These are phyloP conservation scores for Apiotrichum sp. DNA, from an alignment of 1,284 basidiomycete genomes.

Conservation along the genomic window DNA sequence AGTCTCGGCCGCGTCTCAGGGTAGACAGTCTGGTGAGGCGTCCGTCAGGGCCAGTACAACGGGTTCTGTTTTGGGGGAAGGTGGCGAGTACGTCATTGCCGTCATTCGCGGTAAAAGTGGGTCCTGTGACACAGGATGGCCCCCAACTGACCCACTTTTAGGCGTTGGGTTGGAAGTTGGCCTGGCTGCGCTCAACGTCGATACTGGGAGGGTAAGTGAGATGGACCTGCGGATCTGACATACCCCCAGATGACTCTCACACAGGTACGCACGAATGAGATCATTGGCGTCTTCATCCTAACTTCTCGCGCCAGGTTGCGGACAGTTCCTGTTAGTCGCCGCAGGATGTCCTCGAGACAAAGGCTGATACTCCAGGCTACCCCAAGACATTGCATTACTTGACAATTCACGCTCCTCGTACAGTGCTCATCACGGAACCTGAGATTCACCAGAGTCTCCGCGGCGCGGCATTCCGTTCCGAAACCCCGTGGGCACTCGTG, in stretches of 20 bases:
- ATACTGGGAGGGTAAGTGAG: conserved; percentile 63
- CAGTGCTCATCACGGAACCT: conserved; percentile 67
- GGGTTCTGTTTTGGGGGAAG: conserved; percentile 3
- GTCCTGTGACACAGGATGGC: conserved; percentile 48
- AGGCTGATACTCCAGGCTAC: conserved; percentile 51
- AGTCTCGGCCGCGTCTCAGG: conserved; percentile 16
- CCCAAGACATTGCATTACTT: conserved; percentile 82
- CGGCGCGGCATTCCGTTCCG: too few species aligned
- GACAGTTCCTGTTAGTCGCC: conserved; percentile 57
- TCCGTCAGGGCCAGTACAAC: conserved; percentile 2
- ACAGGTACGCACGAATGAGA: conserved; percentile 15
- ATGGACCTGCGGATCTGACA: neutral
- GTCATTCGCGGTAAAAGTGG: conserved; percentile 24
- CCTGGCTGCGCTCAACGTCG: conserved; percentile 72
- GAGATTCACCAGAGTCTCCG: neutral
- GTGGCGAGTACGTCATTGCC: conserved; percentile 24
- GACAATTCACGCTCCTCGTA: conserved; percentile 62
- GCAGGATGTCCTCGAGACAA: too few species aligned
- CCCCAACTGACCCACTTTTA: neutral
- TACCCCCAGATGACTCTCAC: conserved; percentile 7
- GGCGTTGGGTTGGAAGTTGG: conserved; percentile 63
- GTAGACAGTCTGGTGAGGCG: neutral
- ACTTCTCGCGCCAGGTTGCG: conserved; percentile 54
- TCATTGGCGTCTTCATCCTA: too few species aligned
- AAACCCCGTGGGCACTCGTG: conserved; percentile 51